Base-by-base conservation (phyloP, 2,329 filamentous ascomycete species). In the Macrophomina pseudophaseolina region DNA sequence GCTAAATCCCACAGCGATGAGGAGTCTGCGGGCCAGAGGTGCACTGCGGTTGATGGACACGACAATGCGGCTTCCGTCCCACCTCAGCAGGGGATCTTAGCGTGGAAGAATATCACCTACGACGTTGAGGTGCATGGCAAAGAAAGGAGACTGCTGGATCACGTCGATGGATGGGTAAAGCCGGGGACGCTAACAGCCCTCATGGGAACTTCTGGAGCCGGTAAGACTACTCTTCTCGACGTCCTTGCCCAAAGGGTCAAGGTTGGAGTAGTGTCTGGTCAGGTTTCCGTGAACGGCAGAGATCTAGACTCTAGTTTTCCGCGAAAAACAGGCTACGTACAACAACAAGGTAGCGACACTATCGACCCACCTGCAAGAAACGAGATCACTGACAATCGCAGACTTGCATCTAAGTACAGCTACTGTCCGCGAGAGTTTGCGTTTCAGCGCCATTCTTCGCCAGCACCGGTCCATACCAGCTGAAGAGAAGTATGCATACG, bases 71-170 rank as follows among this genome's bases (percentile, higher is more conserved):
- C 74, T 16, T 78, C 78, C 30, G 71, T 78, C 6, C 72, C 74
- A 23, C 74, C 77, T n/a, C 77, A 81, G 52, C 81, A 77, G 49
- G 79, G 78, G 28, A 87, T 94, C 68, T 96, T 96, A 83, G 91
- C 93, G 3, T 86, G 84, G 84, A 73, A 77, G 30, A 76, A 85
- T 69, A 81, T 86, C 5, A 77, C 74, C 30, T 85, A 85, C 65
- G 82, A 85, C 69, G 83, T 86, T 53, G 77, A 79, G 32, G 81
- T 84, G 69, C 84, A 85, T 72, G 82, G 81, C 18, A 83, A 82
- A 42, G 76, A 79, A 0, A 79, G 84, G n/a, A 75, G 83, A 66
- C 74, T 88, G 4, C 74, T 88, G 6, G 84, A 88, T 63, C 74
- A 86, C 66, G 83, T 88, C 4, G 80, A 79, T 30, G 86, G 80